Conservation (phyloP, 306 rosid genomes). For the Inga leiocalycina region DNA sequence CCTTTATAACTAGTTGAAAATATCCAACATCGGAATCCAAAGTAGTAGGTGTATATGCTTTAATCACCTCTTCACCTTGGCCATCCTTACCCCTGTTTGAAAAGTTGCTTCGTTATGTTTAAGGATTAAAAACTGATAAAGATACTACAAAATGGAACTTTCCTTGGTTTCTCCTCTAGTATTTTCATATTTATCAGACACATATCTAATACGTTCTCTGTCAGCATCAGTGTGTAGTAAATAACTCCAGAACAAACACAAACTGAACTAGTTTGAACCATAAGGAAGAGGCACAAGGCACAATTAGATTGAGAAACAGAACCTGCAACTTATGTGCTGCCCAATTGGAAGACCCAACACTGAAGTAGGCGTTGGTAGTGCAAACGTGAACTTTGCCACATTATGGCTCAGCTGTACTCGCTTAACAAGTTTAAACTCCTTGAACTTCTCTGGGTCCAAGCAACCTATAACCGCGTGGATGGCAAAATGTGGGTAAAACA, state of each 20-base stretch:
- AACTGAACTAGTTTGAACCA: neutral
- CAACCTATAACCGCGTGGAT: slow-evolving; percentile 43
- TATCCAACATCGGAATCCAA: slow-evolving; percentile 93
- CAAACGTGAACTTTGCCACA: slow-evolving; percentile 91
- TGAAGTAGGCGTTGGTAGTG: slow-evolving; percentile 77
- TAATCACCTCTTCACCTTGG: slow-evolving; percentile 84
- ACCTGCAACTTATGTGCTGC: slow-evolving; percentile 99
- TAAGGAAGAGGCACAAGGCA: slow-evolving; percentile 8
- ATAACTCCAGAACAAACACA: neutral
- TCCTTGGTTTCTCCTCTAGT: neutral
- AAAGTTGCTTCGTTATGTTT: slow-evolving; percentile 25
- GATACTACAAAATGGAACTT: neutral
- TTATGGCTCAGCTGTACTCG: slow-evolving; percentile 89
- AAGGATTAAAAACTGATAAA: slow-evolving; percentile 10
- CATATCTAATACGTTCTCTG: neutral
- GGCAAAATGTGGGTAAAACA: neutral
- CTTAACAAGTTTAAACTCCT: slow-evolving; percentile 77
- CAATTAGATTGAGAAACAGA: slow-evolving; percentile 28
- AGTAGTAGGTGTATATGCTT: slow-evolving; percentile 95
- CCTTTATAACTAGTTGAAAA: slow-evolving; percentile 97
- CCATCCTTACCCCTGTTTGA: slow-evolving; percentile 85
- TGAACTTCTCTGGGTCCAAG: slow-evolving; percentile 81
- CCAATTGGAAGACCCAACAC: slow-evolving; percentile 98
- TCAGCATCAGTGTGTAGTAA: neutral
- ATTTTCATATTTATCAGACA: neutral